Percentiles rank a stretch among this genome's conserved stretches.
Conservation (phyloP, 352 stramenopile species). For the Globisporangium acanthophoron region DNA sequence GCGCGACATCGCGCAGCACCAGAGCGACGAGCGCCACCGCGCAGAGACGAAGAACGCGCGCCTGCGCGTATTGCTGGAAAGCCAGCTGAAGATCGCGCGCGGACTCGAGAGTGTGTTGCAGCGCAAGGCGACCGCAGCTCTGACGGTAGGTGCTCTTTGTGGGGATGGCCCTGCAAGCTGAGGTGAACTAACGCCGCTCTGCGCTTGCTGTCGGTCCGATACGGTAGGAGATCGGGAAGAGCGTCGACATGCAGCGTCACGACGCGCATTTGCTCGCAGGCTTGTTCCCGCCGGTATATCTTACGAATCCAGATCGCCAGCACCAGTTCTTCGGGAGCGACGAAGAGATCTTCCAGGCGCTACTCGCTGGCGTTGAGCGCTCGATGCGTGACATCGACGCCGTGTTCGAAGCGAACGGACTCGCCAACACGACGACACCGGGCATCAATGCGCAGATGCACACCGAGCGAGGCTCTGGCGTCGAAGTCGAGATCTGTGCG, state of each 20-base stretch:
- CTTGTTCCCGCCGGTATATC: too few relatives aligned
- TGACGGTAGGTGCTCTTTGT: neutral
- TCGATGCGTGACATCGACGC: neutral
- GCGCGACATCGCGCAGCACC: neutral
- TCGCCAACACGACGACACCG: neutral
- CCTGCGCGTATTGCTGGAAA: neutral
- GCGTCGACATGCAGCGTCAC: neutral
- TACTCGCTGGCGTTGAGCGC: neutral
- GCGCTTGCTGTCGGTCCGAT: neutral
- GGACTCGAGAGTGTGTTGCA: neutral
- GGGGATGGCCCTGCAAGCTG: too few relatives aligned
- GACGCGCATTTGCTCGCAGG: too few relatives aligned
- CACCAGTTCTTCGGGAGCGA: neutral
- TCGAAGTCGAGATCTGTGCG: slow-evolving; percentile 44
- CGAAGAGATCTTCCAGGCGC: neutral
- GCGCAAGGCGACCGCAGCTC: neutral
- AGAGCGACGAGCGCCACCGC: neutral
- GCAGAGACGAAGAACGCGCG: neutral
- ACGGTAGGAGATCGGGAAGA: neutral
- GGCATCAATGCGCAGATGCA: neutral
- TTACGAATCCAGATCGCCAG: neutral
- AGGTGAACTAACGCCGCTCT: too few relatives aligned
- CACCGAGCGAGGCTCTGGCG: slow-evolving; percentile 16
- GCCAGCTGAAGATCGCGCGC: slow-evolving; percentile 1
- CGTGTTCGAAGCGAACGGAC: slow-evolving; percentile 1